Conservation (phyloP, 257 asterid species). For the Solanum peruvianum region DNA sequence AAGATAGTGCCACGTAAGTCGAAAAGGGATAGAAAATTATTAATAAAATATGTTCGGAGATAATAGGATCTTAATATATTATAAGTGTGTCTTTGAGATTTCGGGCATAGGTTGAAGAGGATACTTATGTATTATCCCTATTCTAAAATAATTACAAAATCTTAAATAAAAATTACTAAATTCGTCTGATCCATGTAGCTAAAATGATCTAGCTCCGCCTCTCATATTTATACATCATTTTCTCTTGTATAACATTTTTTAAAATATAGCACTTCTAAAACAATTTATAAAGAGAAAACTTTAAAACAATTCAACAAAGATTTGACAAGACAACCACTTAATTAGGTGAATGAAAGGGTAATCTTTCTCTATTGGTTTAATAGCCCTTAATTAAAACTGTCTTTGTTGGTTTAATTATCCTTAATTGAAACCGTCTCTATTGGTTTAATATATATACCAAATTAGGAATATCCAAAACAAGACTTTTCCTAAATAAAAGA, state of each 20-base stretch:
- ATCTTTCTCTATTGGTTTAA: neutral
- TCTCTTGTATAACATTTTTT: neutral
- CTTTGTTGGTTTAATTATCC: neutral
- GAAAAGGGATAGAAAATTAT: too few species aligned
- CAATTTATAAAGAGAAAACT: neutral
- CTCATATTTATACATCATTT: neutral
- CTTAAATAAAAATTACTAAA: neutral
- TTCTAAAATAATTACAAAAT: too few species aligned
- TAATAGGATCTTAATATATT: too few species aligned
- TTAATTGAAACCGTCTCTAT: neutral
- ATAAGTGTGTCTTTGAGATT: too few species aligned
- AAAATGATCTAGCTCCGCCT: neutral
- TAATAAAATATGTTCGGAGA: too few species aligned
- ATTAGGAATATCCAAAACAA: neutral
- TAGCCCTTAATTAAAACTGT: neutral
- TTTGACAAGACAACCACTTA: neutral
- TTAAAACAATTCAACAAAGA: neutral
- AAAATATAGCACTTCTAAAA: neutral
- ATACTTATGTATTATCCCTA: too few species aligned
- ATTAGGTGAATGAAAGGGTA: neutral
- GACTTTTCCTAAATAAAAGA: neutral
- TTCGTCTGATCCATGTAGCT: rapidly evolving
- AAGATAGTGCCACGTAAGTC: too few species aligned
- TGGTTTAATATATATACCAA: neutral
- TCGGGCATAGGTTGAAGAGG: too few species aligned